Percentiles rank a stretch among this genome's conserved stretches.
These are phyloP conservation scores for Gentiana macrophylla DNA, from an alignment of 257 asterid genomes.

Conservation along the genomic window DNA sequence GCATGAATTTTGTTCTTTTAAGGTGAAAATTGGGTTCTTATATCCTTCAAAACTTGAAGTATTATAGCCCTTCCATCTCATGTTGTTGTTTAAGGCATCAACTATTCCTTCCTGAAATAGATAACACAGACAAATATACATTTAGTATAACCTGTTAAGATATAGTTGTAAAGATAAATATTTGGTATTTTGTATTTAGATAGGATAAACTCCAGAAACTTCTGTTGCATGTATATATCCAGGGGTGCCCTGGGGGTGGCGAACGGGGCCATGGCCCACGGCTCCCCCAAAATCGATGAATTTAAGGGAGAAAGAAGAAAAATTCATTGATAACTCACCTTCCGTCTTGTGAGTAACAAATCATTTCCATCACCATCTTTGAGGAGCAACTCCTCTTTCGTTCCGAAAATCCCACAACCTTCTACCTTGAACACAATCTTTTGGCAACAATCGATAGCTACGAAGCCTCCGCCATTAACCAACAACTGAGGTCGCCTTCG, in stretches of 20 bases:
- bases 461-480: slow-evolving; percentile 56
- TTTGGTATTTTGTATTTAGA: too few species aligned
- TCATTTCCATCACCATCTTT: slow-evolving; percentile 39
- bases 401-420: slow-evolving; percentile 63
- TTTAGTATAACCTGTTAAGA: too few species aligned
- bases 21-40: too few species aligned
- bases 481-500: slow-evolving; percentile 7
- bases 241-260: too few species aligned
- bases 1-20: too few species aligned
- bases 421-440: slow-evolving; percentile 44
- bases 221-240: too few species aligned
- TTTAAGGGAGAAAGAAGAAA: neutral
- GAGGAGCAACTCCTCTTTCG: slow-evolving; percentile 43
- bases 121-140: slow-evolving; percentile 27
- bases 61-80: too few species aligned
- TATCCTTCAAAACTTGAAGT: too few species aligned
- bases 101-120: too few species aligned
- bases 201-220: too few species aligned
- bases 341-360: slow-evolving; percentile 50
- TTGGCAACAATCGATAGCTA: slow-evolving; percentile 35
- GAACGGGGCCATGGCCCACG: neutral
- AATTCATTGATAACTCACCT: slow-evolving; percentile 14
- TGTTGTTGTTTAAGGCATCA: too few species aligned
- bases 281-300: slow-evolving; percentile 24
- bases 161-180: too few species aligned